Conservation (phyloP, 1,284 basidiomycete species). For the Microbotryum scabiosae region DNA sequence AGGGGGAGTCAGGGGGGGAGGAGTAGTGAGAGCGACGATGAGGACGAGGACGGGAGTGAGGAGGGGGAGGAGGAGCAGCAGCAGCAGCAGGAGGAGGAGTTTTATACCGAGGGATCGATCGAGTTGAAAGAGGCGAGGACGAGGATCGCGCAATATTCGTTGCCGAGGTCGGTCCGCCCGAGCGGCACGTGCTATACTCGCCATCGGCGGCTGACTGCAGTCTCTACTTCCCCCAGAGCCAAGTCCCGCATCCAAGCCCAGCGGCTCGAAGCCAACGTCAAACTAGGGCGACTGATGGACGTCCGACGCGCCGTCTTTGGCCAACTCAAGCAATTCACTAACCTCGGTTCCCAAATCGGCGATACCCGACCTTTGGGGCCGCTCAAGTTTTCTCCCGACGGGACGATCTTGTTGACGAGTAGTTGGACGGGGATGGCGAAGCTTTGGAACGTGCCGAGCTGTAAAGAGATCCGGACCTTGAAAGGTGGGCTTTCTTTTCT, state of each 20-base stretch:
- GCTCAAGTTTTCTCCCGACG: slow-evolving; percentile 90
- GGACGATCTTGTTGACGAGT: slow-evolving; percentile 75
- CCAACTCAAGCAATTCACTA: slow-evolving; percentile 65
- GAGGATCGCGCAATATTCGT: slow-evolving; percentile 79
- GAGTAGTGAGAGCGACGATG: slow-evolving; percentile 20
- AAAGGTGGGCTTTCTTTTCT: slow-evolving; percentile 49
- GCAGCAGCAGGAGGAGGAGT: slow-evolving; percentile 54
- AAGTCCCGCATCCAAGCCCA: slow-evolving; percentile 44
- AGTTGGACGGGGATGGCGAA: slow-evolving; percentile 94
- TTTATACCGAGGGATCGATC: slow-evolving; percentile 84
- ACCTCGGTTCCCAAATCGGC: slow-evolving; percentile 93
- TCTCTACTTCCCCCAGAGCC: too few species aligned
- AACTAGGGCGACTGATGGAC: slow-evolving; percentile 84
- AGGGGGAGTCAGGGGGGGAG: slow-evolving; percentile 40
- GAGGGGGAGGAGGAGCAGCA: slow-evolving; percentile 10
- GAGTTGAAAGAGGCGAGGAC: slow-evolving; percentile 75
- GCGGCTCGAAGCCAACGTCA: slow-evolving; percentile 72
- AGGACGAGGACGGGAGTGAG: slow-evolving; percentile 8
- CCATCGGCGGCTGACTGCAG: too few species aligned
- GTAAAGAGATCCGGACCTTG: slow-evolving; percentile 63
- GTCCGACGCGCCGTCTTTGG: slow-evolving; percentile 79
- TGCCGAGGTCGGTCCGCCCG: slow-evolving; percentile 69
- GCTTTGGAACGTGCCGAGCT: slow-evolving; percentile 87
- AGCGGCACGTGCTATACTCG: too few species aligned
- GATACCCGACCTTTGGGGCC: slow-evolving; percentile 90